Conservation (phyloP, 495 filamentous ascomycete species). For the Aspergillus funiculosus region DNA sequence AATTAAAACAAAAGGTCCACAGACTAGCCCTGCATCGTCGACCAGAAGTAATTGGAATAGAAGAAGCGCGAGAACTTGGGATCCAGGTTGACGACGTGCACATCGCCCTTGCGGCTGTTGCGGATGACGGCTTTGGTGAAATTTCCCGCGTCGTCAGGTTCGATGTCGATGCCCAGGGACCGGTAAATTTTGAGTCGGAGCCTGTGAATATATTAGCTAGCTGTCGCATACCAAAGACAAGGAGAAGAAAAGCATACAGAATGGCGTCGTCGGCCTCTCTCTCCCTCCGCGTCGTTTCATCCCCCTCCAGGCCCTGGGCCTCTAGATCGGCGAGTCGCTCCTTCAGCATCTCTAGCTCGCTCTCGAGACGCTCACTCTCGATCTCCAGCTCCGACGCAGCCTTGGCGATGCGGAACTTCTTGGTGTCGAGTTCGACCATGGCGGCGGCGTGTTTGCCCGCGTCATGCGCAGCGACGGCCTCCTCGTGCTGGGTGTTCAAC, state of each 20-base stretch:
- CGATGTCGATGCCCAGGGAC: constrained; percentile 82
- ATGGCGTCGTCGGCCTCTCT: constrained; percentile 57
- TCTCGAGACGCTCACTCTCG: constrained; percentile 80
- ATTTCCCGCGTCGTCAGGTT: constrained; percentile 72
- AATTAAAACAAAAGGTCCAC: background rate
- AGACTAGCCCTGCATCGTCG: constrained; percentile 55
- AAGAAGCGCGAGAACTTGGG: constrained; percentile 85
- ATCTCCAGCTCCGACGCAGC: constrained; percentile 81
- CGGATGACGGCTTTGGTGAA: constrained; percentile 83
- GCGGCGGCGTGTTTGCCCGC: constrained; percentile 69
- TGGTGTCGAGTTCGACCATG: constrained; percentile 79
- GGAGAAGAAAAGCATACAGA: constrained; percentile 32
- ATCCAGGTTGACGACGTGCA: constrained; percentile 92
- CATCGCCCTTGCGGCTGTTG: constrained; percentile 81
- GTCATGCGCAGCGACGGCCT: constrained; percentile 64
- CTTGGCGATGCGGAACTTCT: constrained; percentile 94
- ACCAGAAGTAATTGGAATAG: constrained; percentile 96
- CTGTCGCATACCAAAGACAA: background rate
- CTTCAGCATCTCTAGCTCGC: constrained; percentile 71
- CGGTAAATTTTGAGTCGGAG: constrained; percentile 88
- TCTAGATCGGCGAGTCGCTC: constrained; percentile 75
- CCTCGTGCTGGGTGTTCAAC: constrained; percentile 61
- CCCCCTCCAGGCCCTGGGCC: constrained; percentile 65
- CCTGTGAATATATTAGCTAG: constrained; percentile 33
- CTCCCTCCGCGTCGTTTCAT: constrained; percentile 48